These are phyloP conservation scores for Oryza rufipogon DNA, from an alignment of 176 grass and related monocot species.

Conservation along the genomic window DNA sequence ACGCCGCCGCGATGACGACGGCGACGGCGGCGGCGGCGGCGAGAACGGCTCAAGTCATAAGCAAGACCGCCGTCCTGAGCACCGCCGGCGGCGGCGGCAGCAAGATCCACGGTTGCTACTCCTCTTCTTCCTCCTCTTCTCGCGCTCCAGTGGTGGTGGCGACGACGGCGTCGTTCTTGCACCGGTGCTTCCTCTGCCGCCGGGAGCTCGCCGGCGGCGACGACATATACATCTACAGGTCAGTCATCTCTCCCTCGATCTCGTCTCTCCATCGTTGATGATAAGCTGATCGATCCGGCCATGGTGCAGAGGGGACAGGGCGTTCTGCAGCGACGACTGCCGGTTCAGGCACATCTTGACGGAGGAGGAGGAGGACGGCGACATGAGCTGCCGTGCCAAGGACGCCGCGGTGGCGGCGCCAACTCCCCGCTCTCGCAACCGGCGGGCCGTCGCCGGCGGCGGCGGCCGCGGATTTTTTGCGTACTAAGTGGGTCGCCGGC, in stretches of 20 bases:
- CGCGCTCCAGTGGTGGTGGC: too few species aligned
- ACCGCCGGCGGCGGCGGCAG: neutral
- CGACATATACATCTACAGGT: constrained; percentile 70
- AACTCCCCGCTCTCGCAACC: neutral
- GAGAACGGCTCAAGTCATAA: constrained; percentile 20
- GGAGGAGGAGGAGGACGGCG: constrained; percentile 39
- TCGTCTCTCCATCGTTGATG: too few species aligned
- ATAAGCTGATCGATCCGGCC: too few species aligned
- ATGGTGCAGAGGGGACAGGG: constrained; percentile 45
- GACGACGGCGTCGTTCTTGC: constrained; percentile 33
- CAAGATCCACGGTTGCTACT: neutral
- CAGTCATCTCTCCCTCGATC: neutral
- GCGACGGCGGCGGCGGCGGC: neutral
- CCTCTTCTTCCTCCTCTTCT: neutral
- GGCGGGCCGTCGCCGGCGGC: neutral
- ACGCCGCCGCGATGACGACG: neutral
- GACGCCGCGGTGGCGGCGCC: neutral
- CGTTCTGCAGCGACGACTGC: constrained; percentile 61
- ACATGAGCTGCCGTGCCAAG: neutral
- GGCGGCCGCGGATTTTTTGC: neutral
- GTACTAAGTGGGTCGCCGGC: neutral
- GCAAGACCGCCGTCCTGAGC: constrained; percentile 31
- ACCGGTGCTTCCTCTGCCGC: constrained; percentile 53
- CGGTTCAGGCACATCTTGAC: constrained; percentile 37
- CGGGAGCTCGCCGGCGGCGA: constrained; percentile 36